Conservation (phyloP, 1,284 basidiomycete species). For the Macrocystidia cucumis region DNA sequence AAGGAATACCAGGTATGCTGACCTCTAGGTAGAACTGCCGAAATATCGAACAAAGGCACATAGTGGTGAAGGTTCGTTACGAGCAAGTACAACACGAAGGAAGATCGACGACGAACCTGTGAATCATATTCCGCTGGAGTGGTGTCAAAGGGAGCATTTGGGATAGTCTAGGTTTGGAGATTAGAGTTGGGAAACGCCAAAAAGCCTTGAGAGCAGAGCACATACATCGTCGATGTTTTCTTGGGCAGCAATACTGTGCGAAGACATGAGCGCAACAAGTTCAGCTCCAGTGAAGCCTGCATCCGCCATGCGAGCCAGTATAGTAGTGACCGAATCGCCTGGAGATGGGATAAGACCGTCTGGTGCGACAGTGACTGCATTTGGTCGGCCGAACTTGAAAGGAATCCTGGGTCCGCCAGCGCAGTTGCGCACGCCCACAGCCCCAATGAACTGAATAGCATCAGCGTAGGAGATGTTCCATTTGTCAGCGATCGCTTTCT, state of each 20-base stretch:
- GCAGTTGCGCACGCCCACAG: conserved; percentile 30
- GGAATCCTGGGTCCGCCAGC: conserved; percentile 24
- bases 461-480: conserved; percentile 28
- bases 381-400: conserved; percentile 26
- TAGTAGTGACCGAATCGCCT: conserved; percentile 18
- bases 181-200: not conserved
- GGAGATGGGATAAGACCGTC: conserved; percentile 24
- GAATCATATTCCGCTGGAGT: conserved; percentile 28
- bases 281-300: conserved; percentile 29
- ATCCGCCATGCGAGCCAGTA: conserved; percentile 28
- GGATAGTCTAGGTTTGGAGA: conserved; percentile 2
- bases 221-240: conserved; percentile 27
- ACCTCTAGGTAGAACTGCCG: conserved; percentile 34
- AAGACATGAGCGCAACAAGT: conserved; percentile 28
- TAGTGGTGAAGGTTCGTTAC: too few species aligned
- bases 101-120: too few species aligned
- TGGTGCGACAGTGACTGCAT: conserved; percentile 18
- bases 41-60: too few species aligned
- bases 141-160: conserved; percentile 32
- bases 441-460: conserved; percentile 34
- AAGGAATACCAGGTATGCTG: too few species aligned
- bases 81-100: too few species aligned
- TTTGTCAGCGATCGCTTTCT: conserved; percentile 25
- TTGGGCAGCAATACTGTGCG: conserved; percentile 29
- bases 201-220: conserved; percentile 19